Conservation (phyloP, 257 asterid genomes). For the Nicotiana attenuata region DNA sequence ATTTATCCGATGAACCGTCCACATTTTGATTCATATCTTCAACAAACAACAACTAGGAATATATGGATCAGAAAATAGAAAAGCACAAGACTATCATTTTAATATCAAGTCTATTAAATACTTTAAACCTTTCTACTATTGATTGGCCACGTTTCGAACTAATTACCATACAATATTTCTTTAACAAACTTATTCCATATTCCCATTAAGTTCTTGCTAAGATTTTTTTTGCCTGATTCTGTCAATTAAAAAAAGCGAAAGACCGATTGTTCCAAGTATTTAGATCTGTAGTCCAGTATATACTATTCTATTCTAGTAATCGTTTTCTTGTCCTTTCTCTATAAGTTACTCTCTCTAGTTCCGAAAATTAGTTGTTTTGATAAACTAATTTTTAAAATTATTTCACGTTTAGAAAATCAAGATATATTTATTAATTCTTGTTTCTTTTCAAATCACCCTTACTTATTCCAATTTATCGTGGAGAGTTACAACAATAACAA, state of each 20-base stretch:
- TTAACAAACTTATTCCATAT: neutral
- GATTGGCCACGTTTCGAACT: neutral
- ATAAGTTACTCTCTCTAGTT: neutral
- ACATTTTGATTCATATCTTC: neutral
- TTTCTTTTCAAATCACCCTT: too few relatives aligned
- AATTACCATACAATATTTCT: neutral
- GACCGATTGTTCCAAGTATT: too few relatives aligned
- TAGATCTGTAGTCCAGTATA: neutral
- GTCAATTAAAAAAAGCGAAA: neutral
- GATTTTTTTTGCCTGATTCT: neutral
- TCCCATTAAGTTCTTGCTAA: neutral
- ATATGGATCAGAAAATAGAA: neutral
- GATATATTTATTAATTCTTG: too few relatives aligned
- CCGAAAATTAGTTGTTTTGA: too few relatives aligned
- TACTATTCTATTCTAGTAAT: neutral
- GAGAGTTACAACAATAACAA: too few relatives aligned
- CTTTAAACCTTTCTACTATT: neutral
- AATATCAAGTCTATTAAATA: neutral
- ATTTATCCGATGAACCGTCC: too few relatives aligned
- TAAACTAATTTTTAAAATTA: too few relatives aligned
- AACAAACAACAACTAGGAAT: neutral
- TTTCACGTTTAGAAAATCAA: too few relatives aligned
- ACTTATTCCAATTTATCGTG: too few relatives aligned
- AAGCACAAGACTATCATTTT: neutral
- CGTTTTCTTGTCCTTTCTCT: neutral